A percentile compares a stretch with the other conserved stretches of the same genome.
Evolutionary conservation across 169 alveolate genomes (phyloP).

Genomic region (Plasmodium yoelii): DNA sequence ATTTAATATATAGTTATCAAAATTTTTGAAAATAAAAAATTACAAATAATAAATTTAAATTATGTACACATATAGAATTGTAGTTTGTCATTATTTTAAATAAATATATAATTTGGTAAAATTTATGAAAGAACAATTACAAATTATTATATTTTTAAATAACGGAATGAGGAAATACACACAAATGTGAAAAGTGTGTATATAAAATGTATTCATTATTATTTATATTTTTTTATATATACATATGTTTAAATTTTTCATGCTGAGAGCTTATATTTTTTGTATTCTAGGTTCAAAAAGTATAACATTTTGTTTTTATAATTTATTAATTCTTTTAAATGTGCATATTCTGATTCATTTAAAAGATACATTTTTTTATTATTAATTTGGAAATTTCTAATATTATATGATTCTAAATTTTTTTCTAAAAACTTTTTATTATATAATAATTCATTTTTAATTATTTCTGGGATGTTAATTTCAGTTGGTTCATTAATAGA

Average conservation of each 20-base stretch:
- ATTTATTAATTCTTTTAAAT: conserved; percentile 42
- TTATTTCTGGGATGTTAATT: conserved; percentile 23
- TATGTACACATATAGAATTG: too few relatives aligned
- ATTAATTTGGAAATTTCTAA: conserved; percentile 47
- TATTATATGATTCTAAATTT: conserved; percentile 57
- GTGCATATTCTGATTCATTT: conserved; percentile 54
- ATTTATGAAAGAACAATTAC: too few relatives aligned
- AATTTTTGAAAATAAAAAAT: too few relatives aligned
- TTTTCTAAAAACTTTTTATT: conserved; percentile 58
- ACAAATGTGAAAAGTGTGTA: too few relatives aligned
- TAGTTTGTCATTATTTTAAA: too few relatives aligned
- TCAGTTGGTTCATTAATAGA: conserved; percentile 30
- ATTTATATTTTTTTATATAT: too few relatives aligned
- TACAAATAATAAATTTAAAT: too few relatives aligned
- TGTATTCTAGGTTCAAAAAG: conserved; percentile 35
- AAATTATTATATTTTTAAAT: too few relatives aligned
- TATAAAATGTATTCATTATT: too few relatives aligned
- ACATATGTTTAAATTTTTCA: neutral
- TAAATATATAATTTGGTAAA: too few relatives aligned
- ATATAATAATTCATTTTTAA: conserved; percentile 42
- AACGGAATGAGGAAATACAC: too few relatives aligned
- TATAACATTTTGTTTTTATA: conserved; percentile 68
- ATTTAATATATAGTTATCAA: too few relatives aligned
- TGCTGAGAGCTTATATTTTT: conserved; percentile 22
- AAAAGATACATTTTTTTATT: conserved; percentile 49